Conservation (phyloP, 2,329 filamentous ascomycete species). For the Penicillium sp. region DNA sequence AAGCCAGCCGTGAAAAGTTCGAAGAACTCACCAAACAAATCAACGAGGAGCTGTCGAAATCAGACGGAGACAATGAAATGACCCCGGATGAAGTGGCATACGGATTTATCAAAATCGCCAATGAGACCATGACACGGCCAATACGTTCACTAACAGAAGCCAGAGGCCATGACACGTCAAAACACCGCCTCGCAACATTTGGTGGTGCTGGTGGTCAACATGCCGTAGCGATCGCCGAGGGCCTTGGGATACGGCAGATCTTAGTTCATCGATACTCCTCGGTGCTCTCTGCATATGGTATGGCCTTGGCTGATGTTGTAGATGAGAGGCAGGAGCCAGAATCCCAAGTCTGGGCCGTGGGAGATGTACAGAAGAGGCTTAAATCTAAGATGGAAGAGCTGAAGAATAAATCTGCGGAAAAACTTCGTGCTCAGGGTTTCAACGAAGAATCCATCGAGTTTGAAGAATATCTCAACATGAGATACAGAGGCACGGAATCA, state of each 20-base stretch:
- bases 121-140: slow-evolving; percentile 74
- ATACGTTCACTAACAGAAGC: slow-evolving; percentile 55
- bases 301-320: slow-evolving; percentile 85
- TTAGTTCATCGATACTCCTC: slow-evolving; percentile 83
- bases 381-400: slow-evolving; percentile 72
- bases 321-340: slow-evolving; percentile 75
- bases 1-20: slow-evolving; percentile 71
- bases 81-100: slow-evolving; percentile 79
- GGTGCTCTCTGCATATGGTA: slow-evolving; percentile 84
- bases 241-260: slow-evolving; percentile 75
- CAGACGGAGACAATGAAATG: slow-evolving; percentile 51
- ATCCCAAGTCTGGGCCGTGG: slow-evolving; percentile 57
- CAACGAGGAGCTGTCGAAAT: slow-evolving; percentile 66
- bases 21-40: slow-evolving; percentile 72
- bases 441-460: slow-evolving; percentile 69
- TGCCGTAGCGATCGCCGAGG: slow-evolving; percentile 82
- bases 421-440: slow-evolving; percentile 75
- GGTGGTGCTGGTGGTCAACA: slow-evolving; percentile 88
- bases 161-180: slow-evolving; percentile 81
- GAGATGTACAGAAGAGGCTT: slow-evolving; percentile 58
- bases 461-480: slow-evolving; percentile 91
- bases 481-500: slow-evolving; percentile 86
- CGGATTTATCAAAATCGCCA: slow-evolving; percentile 84
- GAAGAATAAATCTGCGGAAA: slow-evolving; percentile 66
- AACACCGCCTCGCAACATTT: slow-evolving; percentile 80